Conservation (phyloP, 768 basidiomycete genomes). For the Psilocybe cubensis region DNA sequence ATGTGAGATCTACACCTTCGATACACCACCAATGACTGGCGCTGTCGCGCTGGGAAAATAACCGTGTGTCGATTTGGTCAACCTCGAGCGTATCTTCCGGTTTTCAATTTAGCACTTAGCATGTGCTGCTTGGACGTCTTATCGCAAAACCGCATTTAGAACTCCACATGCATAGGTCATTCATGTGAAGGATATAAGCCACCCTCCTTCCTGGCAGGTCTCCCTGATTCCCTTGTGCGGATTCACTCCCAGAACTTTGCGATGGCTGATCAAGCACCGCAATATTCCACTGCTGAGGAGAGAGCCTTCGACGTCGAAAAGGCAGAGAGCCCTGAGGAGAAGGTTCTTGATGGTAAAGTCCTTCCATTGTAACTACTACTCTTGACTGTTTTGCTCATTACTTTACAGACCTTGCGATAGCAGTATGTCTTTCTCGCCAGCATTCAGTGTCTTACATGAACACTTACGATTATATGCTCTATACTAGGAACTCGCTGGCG, state of each 20-base stretch:
- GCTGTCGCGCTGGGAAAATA: background rate
- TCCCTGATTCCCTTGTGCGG: slow-evolving; percentile 11
- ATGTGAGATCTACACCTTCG: background rate
- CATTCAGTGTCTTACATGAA: background rate
- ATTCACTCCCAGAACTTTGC: slow-evolving; percentile 15
- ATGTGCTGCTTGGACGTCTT: slow-evolving; percentile 22
- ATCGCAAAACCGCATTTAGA: slow-evolving; percentile 15
- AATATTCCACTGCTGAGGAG: slow-evolving; percentile 25
- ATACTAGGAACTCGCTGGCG: slow-evolving; percentile 34
- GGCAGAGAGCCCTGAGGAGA: slow-evolving; percentile 17
- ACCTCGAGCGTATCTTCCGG: background rate
- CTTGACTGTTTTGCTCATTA: background rate
- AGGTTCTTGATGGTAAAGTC: slow-evolving; percentile 30
- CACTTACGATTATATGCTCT: background rate
- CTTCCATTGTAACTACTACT: background rate
- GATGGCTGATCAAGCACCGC: slow-evolving; percentile 29
- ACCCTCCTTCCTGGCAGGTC: background rate
- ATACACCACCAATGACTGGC: background rate
- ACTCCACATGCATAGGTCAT: slow-evolving; percentile 17
- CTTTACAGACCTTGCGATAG: slow-evolving; percentile 31
- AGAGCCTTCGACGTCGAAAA: slow-evolving; percentile 30
- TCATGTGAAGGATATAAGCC: slow-evolving; percentile 23
- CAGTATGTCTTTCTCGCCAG: slow-evolving; percentile 27
- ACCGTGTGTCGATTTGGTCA: background rate
- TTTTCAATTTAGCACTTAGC: slow-evolving; percentile 15